phyloP scores from a whole-genome alignment of 352 stramenopile genomes.

The Peronospora destructor region DNA sequence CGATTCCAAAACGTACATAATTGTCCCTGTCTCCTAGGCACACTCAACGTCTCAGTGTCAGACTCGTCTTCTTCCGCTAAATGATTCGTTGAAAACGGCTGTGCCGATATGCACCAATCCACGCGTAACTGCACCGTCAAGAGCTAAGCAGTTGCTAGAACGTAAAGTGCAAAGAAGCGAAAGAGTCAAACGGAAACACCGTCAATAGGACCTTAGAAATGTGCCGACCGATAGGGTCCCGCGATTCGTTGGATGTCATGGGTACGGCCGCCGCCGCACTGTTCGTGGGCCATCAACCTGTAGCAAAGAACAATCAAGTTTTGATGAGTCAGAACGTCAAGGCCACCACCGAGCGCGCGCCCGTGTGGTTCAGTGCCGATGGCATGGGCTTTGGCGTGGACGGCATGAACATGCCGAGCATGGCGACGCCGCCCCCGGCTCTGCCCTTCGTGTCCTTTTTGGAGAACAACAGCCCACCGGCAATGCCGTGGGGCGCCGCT shows the following conservation, averaged over 20 bases:
- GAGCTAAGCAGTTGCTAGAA: constrained; percentile 24
- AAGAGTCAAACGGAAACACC: constrained; percentile 27
- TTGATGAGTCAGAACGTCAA: constrained; percentile 35
- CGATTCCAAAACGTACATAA: no score
- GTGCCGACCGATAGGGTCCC: constrained; percentile 79
- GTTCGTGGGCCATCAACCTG: constrained; percentile 68
- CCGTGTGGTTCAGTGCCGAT: constrained; percentile 25
- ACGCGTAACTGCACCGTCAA: not conserved
- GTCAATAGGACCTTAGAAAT: constrained; percentile 27
- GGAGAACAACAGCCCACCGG: constrained; percentile 40
- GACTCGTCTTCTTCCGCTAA: not conserved
- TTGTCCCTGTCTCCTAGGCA: no score
- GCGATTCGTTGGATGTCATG: constrained; percentile 78
- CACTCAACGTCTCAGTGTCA: no score
- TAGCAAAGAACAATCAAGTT: constrained; percentile 32
- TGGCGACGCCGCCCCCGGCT: constrained; percentile 47
- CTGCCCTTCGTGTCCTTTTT: constrained; percentile 68
- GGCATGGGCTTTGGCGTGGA: constrained; percentile 30
- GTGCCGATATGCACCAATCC: constrained; percentile 3
- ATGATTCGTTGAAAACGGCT: constrained; percentile 10
- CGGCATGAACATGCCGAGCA: constrained; percentile 54
- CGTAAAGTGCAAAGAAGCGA: constrained; percentile 22
- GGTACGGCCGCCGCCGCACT: constrained; percentile 59
- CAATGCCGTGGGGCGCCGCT: constrained; percentile 41
- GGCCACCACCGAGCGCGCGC: constrained; percentile 6